A percentile compares a stretch with the other conserved stretches of the same genome.
Evolutionary conservation across 2,329 filamentous ascomycete genomes (phyloP).

Genomic region (Sporothrix brasiliensis): DNA sequence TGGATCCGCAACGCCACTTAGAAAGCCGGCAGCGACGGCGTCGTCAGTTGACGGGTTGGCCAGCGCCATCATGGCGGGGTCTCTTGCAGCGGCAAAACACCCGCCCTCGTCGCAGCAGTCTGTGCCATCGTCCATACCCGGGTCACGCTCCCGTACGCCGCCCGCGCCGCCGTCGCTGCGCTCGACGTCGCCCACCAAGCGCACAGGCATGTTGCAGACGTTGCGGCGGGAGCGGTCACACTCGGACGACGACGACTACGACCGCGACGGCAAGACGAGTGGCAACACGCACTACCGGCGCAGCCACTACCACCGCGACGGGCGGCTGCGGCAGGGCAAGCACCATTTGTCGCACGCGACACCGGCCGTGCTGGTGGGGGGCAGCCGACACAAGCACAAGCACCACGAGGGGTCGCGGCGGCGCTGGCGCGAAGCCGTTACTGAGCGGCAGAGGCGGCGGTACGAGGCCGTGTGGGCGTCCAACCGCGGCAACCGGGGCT

Average conservation of each 20-base stretch:
- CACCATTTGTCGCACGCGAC: conserved; percentile 25
- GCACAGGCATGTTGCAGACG: conserved; percentile 62
- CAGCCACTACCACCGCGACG: conserved; percentile 40
- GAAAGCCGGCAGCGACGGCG: conserved; percentile 31
- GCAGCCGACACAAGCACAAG: conserved; percentile 59
- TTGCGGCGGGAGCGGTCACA: conserved; percentile 59
- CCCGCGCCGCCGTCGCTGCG: conserved; percentile 35
- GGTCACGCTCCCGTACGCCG: conserved; percentile 41
- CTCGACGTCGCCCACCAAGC: background rate
- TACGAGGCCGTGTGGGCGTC: conserved; percentile 87
- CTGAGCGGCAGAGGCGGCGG: conserved; percentile 70
- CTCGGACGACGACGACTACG: conserved; percentile 54
- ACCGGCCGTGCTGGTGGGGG: conserved; percentile 46
- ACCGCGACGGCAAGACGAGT: conserved; percentile 23
- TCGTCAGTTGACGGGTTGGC: conserved; percentile 64
- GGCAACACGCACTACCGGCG: conserved; percentile 23
- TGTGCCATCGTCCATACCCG: background rate
- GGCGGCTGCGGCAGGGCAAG: conserved; percentile 48
- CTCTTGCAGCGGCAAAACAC: conserved; percentile 66
- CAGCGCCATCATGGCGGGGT: conserved; percentile 74
- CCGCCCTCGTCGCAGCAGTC: conserved; percentile 44
- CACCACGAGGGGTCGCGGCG: conserved; percentile 76
- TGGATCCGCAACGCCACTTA: background rate
- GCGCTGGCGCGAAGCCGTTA: conserved; percentile 76
- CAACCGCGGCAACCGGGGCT: conserved; percentile 62